Evolutionary conservation across 2,329 filamentous ascomycete genomes (phyloP).

Genomic region (Domatiomyces globalis): DNA sequence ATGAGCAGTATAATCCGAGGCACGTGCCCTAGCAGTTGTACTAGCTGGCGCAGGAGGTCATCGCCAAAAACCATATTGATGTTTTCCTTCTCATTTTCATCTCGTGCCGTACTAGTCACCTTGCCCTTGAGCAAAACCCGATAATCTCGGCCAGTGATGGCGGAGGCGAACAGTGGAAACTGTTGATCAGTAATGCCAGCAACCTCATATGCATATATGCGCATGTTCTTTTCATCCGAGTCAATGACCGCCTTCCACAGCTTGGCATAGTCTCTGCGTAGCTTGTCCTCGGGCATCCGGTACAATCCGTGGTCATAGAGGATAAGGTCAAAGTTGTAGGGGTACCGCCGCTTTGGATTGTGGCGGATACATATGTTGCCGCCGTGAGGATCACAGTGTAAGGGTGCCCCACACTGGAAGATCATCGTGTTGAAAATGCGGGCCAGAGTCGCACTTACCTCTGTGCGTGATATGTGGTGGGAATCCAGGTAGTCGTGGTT

Average conservation of each 20-base stretch:
- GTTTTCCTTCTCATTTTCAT: slow-evolving; percentile 65
- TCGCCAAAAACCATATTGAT: slow-evolving; percentile 75
- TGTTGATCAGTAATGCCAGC: slow-evolving; percentile 78
- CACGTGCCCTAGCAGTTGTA: slow-evolving; percentile 75
- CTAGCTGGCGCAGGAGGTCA: slow-evolving; percentile 74
- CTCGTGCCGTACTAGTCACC: slow-evolving; percentile 38
- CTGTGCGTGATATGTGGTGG: slow-evolving; percentile 81
- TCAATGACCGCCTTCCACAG: slow-evolving; percentile 95
- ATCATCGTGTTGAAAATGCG: slow-evolving; percentile 99
- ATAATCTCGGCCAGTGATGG: slow-evolving; percentile 90
- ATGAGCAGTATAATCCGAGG: slow-evolving; percentile 88
- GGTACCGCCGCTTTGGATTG: slow-evolving; percentile 45
- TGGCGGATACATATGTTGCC: slow-evolving; percentile 88
- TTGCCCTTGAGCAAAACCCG: slow-evolving; percentile 53
- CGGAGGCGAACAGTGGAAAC: slow-evolving; percentile 88
- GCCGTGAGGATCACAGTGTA: slow-evolving; percentile 94
- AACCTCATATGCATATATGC: slow-evolving; percentile 74
- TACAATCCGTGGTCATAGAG: slow-evolving; percentile 96
- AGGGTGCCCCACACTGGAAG: slow-evolving; percentile 71
- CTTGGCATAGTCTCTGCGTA: slow-evolving; percentile 82
- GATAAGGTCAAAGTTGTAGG: slow-evolving; percentile 79
- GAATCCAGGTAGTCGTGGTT: slow-evolving; percentile 75
- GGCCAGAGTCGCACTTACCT: slow-evolving; percentile 81
- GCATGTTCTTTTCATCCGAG: slow-evolving; percentile 72
- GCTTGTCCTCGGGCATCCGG: slow-evolving; percentile 65